Evolutionary conservation across 352 stramenopile genomes (phyloP), one percentile per base, ranked within the genome.

Genomic region (Phytophthora multivora): DNA sequence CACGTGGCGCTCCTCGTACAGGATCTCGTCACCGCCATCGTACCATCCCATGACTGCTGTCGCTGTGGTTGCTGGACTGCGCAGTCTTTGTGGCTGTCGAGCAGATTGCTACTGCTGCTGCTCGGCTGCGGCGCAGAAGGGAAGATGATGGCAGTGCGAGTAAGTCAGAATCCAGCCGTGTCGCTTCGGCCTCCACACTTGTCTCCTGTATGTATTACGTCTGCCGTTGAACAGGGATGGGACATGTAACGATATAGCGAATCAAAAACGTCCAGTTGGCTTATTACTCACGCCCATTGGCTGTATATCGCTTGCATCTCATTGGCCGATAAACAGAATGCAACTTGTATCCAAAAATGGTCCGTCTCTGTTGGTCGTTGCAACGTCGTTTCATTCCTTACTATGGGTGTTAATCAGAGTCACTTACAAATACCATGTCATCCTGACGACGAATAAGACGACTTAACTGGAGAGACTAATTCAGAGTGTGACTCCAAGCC

Each of bases 1-100:
- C 63, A 92, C 79, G 48, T 75, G 64, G 36, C 65, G 70, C 60
- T 92, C 83, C 51, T 90, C 79, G 6, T 83, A 69, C 23, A 92
- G 69, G 52, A 85, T 69, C 38, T 74, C 63, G 15, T 74, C 54
- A 4, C 65, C 69, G 18, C 62, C 62, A 21, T 77, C 55, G 26
- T 73, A 73, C 68, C 68, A 76, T 42, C 58, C 55, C 71, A 79
- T 79, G 25, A 18, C 42, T 48, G n/a, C 23, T 51, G 11, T 33
- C 49, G 18, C 26, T 56, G 19, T 63, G 31, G 40, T 35, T 46
- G 35, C n/a, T 33, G 3, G 18, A 25, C 12, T 48, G 16, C 23
- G 40, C 11, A 13, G 8, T 33, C 28, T 0, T 13, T 33, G 28
- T 13, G 28, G 28, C 8, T 47, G 58, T 56, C 48, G 39, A 56